Percentiles rank a stretch among this genome's conserved stretches.
Conservation (phyloP, 192 early-diverging fungal species). For the Linnemannia elongata region DNA sequence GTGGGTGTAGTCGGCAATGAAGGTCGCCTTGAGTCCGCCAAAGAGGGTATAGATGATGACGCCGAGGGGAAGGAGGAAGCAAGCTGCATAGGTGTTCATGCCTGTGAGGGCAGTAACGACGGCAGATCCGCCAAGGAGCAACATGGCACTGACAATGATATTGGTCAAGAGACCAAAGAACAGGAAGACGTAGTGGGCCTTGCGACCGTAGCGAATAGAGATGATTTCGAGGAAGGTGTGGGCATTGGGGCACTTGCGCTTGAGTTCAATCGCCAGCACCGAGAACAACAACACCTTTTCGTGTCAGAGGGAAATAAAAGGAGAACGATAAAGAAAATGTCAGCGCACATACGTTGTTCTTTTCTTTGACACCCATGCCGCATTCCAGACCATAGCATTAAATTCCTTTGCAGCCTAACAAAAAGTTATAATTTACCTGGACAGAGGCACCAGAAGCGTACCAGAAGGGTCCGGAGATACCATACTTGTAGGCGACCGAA, state of each 20-base stretch:
- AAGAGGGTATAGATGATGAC: slow-evolving; percentile 75
- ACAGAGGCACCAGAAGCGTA: slow-evolving; percentile 79
- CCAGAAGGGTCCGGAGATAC: slow-evolving; percentile 74
- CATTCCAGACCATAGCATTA: no score
- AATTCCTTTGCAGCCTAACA: neutral
- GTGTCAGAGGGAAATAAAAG: neutral
- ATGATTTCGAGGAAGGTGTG: slow-evolving; percentile 84
- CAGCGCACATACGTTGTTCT: neutral
- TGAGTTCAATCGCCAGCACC: slow-evolving; percentile 80
- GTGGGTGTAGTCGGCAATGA: slow-evolving; percentile 79
- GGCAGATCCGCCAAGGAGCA: slow-evolving; percentile 77
- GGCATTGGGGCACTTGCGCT: slow-evolving; percentile 79
- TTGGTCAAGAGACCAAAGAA: slow-evolving; percentile 67
- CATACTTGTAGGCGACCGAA: slow-evolving; percentile 79
- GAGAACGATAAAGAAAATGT: neutral
- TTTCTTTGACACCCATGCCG: no score
- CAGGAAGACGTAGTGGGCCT: slow-evolving; percentile 72
- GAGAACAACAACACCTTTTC: slow-evolving; percentile 74
- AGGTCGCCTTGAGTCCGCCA: slow-evolving; percentile 83
- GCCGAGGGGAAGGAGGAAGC: slow-evolving; percentile 76
- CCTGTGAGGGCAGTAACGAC: slow-evolving; percentile 76
- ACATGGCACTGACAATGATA: slow-evolving; percentile 80
- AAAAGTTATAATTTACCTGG: slow-evolving; percentile 57
- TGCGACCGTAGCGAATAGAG: slow-evolving; percentile 72
- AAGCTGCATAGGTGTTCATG: slow-evolving; percentile 73